Evolutionary conservation across 257 asterid genomes (phyloP).

Genomic region (Lycium ferocissimum): DNA sequence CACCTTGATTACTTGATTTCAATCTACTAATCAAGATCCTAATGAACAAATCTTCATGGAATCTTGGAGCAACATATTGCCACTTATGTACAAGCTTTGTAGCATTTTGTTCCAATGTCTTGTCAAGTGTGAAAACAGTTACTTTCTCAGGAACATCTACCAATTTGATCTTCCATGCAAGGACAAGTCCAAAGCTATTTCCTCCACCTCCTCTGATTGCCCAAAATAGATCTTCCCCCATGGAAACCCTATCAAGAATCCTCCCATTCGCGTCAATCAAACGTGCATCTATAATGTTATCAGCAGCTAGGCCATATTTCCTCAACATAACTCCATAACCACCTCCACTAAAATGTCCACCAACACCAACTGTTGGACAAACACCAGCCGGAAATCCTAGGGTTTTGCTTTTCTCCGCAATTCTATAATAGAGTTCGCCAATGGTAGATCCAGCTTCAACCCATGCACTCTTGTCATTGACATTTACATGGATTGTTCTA

Average conservation of each 20-base stretch:
- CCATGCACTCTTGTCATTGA: constrained; percentile 28
- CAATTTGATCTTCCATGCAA: constrained; percentile 28
- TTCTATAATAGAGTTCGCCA: constrained; percentile 19
- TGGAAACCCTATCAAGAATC: constrained; percentile 18
- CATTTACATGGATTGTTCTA: constrained; percentile 9
- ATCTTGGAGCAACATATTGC: constrained; percentile 28
- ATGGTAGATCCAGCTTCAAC: constrained; percentile 34
- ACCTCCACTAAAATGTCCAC: constrained; percentile 35
- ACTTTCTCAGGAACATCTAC: constrained; percentile 29
- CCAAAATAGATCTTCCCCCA: constrained; percentile 35
- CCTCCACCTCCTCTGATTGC: constrained; percentile 28
- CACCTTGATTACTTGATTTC: neutral
- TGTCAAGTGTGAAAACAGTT: neutral
- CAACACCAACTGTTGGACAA: constrained; percentile 29
- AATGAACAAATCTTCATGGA: constrained; percentile 31
- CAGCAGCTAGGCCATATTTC: constrained; percentile 31
- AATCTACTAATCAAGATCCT: constrained; percentile 17
- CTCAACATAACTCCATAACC: constrained; percentile 32
- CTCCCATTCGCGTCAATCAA: constrained; percentile 25
- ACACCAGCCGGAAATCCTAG: constrained; percentile 30
- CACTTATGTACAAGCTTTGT: constrained; percentile 28
- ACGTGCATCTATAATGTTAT: constrained; percentile 32
- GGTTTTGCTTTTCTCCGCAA: no score
- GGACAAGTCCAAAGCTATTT: constrained; percentile 32
- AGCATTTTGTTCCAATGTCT: constrained; percentile 8